These are phyloP conservation scores for Pulveroboletus sp. DNA, from an alignment of 768 basidiomycete genomes.

Conservation along the genomic window DNA sequence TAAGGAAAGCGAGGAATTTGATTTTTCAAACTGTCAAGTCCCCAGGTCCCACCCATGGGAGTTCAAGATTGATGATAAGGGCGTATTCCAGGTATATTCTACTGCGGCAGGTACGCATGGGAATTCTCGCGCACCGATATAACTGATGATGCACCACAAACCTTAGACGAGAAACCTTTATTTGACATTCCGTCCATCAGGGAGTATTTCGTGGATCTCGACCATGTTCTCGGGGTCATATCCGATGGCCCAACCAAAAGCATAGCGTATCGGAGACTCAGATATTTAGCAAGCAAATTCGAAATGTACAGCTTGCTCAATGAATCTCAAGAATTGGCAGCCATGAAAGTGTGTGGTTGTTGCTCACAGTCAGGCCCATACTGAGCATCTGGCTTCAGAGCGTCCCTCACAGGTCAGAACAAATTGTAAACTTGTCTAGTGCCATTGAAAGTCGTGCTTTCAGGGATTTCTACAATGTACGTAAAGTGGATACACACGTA, in stretches of 20 bases:
- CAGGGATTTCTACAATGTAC: constrained; percentile 96
- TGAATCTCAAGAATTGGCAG: constrained; percentile 88
- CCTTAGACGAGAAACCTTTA: constrained; percentile 46
- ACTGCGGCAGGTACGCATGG: constrained; percentile 6
- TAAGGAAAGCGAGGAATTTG: constrained; percentile 48
- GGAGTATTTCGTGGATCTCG: constrained; percentile 95
- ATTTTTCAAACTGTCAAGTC: constrained; percentile 67
- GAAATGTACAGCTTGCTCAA: constrained; percentile 89
- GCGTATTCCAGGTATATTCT: constrained; percentile 85
- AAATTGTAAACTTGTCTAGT: not conserved
- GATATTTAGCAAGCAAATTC: constrained; percentile 91
- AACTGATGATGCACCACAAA: constrained; percentile 5
- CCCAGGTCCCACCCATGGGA: constrained; percentile 61
- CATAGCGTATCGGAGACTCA: constrained; percentile 87
- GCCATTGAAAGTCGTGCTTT: constrained; percentile 2
- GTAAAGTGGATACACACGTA: constrained; percentile 98
- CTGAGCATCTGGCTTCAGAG: constrained; percentile 19
- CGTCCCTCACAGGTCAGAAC: constrained; percentile 29
- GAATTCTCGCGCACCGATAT: not conserved
- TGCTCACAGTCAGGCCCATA: not conserved
- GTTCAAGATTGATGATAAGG: constrained; percentile 78
- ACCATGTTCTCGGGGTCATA: constrained; percentile 85
- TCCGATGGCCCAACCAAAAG: constrained; percentile 95
- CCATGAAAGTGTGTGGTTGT: constrained; percentile 77
- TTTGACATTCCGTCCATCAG: constrained; percentile 81